Evolutionary conservation across 129 eudicot genomes (phyloP), one percentile per base, ranked within the genome.

Genomic region (Apium graveolens): DNA sequence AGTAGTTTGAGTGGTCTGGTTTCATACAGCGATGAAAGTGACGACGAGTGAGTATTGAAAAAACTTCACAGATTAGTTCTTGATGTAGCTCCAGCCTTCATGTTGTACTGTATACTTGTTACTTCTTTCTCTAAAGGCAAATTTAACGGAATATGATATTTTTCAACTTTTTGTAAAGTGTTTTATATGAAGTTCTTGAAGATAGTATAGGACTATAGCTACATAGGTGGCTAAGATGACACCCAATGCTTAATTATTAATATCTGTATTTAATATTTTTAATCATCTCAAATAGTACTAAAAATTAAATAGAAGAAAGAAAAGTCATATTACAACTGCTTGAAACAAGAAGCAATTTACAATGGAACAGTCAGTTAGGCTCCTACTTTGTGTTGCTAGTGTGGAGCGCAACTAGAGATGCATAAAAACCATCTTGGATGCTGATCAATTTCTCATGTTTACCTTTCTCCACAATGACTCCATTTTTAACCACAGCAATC

Each of bases 11-110:
- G 84, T 53, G 85, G 95, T 78, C 82, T 93, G 72, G 97, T 93
- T 81, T 93, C 93, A 17, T 93, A 91, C 79, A 89, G 98, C 31
- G 97, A 93, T 65, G 97, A 86, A 84, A 91, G 95, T 84, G 95
- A 90, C 26, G 91, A 81, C 26, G 98, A 76, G 32, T 66, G 75
- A 78, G 21, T 78, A 57, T 11, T 46, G 11, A 0, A 39, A 32
- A 17, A 34, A 20, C 24, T 17, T 17, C 39, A 1, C 72, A 1
- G 41, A 66, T 12, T 16, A 31, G 72, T 66, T 66, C 4, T 66
- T 14, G 39, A 3, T 31, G 37, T 44, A 13, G 26, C 39, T 13
- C 0, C 41, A 38, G 41, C 41, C 41, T 38, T 26, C 68, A 12
- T 73, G 60, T 44, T 74, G 57, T 43, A 13, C 20, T 29, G 32